Conservation (phyloP, 768 basidiomycete species). For the Lactarius hatsudake region DNA sequence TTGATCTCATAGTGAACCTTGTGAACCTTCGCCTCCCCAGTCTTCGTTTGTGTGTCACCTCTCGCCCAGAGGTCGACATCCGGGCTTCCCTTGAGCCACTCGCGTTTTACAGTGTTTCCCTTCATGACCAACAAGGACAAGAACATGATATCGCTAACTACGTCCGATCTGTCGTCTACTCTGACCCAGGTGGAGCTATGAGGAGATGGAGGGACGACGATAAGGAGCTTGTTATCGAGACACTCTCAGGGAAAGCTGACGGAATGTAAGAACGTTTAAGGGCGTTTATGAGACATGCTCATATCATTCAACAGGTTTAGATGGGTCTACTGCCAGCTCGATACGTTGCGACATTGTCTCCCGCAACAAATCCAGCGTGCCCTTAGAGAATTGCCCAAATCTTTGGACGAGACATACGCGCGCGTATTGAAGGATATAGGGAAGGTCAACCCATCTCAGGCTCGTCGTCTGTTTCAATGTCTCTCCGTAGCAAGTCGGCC, state of each 20-base stretch:
- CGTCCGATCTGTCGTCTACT: too few species aligned
- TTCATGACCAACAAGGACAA: not conserved
- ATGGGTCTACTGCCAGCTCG: not conserved
- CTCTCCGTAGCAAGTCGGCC: not conserved
- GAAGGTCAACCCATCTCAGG: not conserved
- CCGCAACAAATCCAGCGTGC: not conserved
- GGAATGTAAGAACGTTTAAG: not conserved
- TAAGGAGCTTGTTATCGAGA: too few species aligned
- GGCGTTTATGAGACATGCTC: not conserved
- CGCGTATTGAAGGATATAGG: not conserved
- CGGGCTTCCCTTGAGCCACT: not conserved
- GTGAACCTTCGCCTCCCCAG: not conserved
- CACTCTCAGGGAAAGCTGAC: too few species aligned
- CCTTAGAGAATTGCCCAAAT: not conserved
- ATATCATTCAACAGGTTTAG: not conserved
- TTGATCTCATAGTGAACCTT: not conserved
- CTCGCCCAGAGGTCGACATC: not conserved
- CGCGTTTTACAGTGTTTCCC: not conserved
- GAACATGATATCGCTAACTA: too few species aligned
- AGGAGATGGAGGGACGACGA: too few species aligned
- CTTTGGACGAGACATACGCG: not conserved
- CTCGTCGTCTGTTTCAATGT: not conserved
- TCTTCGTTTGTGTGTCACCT: not conserved
- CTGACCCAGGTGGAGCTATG: too few species aligned
- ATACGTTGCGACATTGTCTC: not conserved